Percentiles rank a stretch among this genome's conserved stretches.
Evolutionary conservation across 2,329 filamentous ascomycete species (phyloP).

Genomic region (Coleophoma crateriformis): DNA sequence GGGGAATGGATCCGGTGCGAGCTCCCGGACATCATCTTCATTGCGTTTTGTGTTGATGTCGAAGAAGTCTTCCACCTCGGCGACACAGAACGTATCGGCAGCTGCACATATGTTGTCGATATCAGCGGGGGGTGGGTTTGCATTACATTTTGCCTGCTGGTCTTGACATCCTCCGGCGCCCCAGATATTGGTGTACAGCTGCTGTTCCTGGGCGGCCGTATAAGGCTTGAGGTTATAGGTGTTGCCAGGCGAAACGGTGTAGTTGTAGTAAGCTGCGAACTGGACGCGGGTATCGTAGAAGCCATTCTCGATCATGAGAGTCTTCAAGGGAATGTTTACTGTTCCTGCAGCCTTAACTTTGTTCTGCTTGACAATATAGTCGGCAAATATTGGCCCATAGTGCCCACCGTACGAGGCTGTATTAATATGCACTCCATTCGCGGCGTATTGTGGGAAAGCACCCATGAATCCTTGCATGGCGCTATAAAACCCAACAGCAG

Average conservation of each 20-base stretch:
- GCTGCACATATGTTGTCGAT: not conserved
- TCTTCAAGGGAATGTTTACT: not conserved
- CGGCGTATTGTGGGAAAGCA: not conserved
- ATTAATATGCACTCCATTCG: not conserved
- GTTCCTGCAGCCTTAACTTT: not conserved
- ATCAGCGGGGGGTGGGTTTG: too few species aligned
- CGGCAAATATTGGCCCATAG: not conserved
- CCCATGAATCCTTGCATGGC: not conserved
- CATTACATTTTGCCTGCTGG: not conserved
- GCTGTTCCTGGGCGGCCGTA: not conserved
- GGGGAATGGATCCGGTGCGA: not conserved
- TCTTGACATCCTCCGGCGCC: not conserved
- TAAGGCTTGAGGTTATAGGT: not conserved
- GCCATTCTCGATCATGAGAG: not conserved
- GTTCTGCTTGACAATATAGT: not conserved
- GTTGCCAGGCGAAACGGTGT: not conserved
- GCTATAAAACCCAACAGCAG: not conserved
- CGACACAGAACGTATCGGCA: not conserved
- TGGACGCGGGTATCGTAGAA: not conserved
- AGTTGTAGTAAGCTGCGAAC: not conserved
- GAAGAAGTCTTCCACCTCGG: not conserved
- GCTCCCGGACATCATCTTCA: not conserved
- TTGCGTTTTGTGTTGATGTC: not conserved
- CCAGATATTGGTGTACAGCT: not conserved
- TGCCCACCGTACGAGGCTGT: not conserved